phyloP scores from a whole-genome alignment of 495 filamentous ascomycete genomes.

The Monascus purpureus region DNA sequence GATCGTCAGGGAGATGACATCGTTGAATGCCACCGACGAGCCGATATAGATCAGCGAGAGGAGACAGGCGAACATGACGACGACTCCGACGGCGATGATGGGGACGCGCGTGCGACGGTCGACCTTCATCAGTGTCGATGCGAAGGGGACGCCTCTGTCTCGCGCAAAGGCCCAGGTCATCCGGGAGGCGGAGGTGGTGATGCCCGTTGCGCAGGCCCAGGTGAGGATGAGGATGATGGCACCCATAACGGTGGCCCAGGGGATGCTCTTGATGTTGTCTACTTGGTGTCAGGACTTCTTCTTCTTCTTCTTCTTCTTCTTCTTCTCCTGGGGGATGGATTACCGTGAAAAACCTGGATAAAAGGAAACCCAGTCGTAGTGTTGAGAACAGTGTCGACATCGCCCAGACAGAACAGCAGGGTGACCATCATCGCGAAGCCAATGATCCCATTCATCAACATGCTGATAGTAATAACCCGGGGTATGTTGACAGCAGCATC shows the following conservation, averaged over 20 bases:
- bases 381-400: constrained; percentile 20
- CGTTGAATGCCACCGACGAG: constrained; percentile 32
- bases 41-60: constrained; percentile 38
- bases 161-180: constrained; percentile 41
- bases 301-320: too few relatives aligned
- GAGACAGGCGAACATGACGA: constrained; percentile 22
- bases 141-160: constrained; percentile 33
- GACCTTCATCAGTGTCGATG: constrained; percentile 17
- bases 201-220: constrained; percentile 18
- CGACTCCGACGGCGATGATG: constrained; percentile 20
- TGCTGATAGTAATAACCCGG: constrained; percentile 25
- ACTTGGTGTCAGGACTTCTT: too few relatives aligned
- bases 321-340: too few relatives aligned
- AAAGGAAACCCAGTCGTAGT: constrained; percentile 31
- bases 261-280: constrained; percentile 5
- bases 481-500: constrained; percentile 29
- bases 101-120: constrained; percentile 18
- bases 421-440: constrained; percentile 29
- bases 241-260: constrained; percentile 13
- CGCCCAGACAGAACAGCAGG: constrained; percentile 28
- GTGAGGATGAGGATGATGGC: constrained; percentile 22
- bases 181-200: constrained; percentile 33
- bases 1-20: constrained; percentile 29
- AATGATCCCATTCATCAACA: constrained; percentile 29
- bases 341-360: constrained; percentile 30